These are phyloP conservation scores for Pseudogymnoascus sp. DNA, from an alignment of 2,329 filamentous ascomycete species.

Conservation along the genomic window DNA sequence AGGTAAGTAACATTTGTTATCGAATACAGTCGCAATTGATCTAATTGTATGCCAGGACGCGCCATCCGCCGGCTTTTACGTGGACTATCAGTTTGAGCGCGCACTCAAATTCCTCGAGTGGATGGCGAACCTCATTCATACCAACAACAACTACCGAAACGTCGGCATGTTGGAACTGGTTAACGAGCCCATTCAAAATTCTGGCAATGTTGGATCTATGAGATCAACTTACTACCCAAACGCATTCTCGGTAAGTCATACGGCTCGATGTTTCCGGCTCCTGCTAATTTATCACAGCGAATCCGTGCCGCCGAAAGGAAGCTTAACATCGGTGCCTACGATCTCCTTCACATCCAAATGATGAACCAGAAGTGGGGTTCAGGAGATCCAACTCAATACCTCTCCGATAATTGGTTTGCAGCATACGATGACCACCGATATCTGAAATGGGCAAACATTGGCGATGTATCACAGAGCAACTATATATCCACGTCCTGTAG, in stretches of 20 bases:
- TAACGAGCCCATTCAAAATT: slow-evolving; percentile 47
- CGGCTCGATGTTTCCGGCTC: neutral
- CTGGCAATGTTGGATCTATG: slow-evolving; percentile 30
- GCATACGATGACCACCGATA: slow-evolving; percentile 55
- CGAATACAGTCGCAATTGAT: neutral
- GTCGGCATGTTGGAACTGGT: slow-evolving; percentile 53
- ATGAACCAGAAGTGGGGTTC: slow-evolving; percentile 50
- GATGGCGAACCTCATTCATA: slow-evolving; percentile 47
- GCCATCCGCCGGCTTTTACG: slow-evolving; percentile 45
- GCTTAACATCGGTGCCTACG: slow-evolving; percentile 35
- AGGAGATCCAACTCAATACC: slow-evolving; percentile 42
- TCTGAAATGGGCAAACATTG: slow-evolving; percentile 44
- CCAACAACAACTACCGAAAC: slow-evolving; percentile 38
- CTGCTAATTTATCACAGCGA: slow-evolving; percentile 22
- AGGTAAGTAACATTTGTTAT: slow-evolving; percentile 12
- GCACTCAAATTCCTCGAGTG: slow-evolving; percentile 48
- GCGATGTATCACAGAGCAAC: slow-evolving; percentile 37
- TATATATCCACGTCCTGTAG: slow-evolving; percentile 47
- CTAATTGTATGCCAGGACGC: slow-evolving; percentile 25
- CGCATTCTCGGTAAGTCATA: slow-evolving; percentile 32
- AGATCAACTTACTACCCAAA: slow-evolving; percentile 41
- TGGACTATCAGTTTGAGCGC: slow-evolving; percentile 48
- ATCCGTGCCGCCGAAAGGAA: slow-evolving; percentile 43
- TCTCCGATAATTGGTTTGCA: slow-evolving; percentile 37
- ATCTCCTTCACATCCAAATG: slow-evolving; percentile 46